Percentiles rank a stretch among this genome's conserved stretches.
Evolutionary conservation across 805 yeast species (phyloP).

Genomic region (Candida fluviatilis): DNA sequence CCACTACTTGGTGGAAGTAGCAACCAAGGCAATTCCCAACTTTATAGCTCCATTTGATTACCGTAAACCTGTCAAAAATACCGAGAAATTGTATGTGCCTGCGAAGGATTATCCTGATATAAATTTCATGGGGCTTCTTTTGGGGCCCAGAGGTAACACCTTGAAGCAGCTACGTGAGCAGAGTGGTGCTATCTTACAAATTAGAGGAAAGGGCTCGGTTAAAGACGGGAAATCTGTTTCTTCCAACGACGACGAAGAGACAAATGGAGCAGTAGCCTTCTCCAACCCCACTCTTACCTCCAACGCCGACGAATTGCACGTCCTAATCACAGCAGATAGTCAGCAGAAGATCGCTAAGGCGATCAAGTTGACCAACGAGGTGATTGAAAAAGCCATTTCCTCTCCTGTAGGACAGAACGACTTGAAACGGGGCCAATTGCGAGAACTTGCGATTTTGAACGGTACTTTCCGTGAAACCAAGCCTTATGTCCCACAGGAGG

Average conservation of each 20-base stretch:
- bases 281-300: constrained; percentile 19
- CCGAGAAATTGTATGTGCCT: constrained; percentile 83
- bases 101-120: constrained; percentile 84
- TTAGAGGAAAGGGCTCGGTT: constrained; percentile 94
- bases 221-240: constrained; percentile 76
- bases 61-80: constrained; percentile 60
- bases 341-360: constrained; percentile 77
- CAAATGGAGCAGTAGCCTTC: constrained; percentile 16
- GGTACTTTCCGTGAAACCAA: constrained; percentile 87
- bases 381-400: constrained; percentile 77
- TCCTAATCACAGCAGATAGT: constrained; percentile 77
- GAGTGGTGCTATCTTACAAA: constrained; percentile 85
- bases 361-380: constrained; percentile 63
- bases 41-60: constrained; percentile 80
- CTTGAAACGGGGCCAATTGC: constrained; percentile 80
- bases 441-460: constrained; percentile 89
- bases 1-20: constrained; percentile 70
- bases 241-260: constrained; percentile 33
- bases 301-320: constrained; percentile 73
- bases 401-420: constrained; percentile 95
- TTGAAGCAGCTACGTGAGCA: constrained; percentile 73
- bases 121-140: constrained; percentile 82
- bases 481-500: constrained; percentile 41
- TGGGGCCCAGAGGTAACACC: constrained; percentile 97
- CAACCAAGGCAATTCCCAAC: constrained; percentile 66